A percentile compares a stretch with the other conserved stretches of the same genome.
Evolutionary conservation across 1,139 yeast genomes (phyloP).

Genomic region (Yamadazyma buinensis): DNA sequence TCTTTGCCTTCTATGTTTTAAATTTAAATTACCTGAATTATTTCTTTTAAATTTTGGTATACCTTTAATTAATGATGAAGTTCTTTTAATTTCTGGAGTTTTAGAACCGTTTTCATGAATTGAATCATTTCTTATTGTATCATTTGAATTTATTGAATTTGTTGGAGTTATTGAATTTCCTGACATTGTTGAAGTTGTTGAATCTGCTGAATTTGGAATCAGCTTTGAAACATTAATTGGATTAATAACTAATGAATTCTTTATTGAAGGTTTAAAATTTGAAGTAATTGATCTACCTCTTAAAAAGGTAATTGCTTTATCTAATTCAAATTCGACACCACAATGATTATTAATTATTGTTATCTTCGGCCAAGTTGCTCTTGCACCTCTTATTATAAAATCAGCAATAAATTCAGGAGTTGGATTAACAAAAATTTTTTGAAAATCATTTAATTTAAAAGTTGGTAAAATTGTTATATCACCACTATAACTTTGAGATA

Average conservation of each 20-base stretch:
- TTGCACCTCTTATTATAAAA: slow-evolving; percentile 76
- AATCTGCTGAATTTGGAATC: not conserved
- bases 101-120: not conserved
- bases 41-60: slow-evolving; percentile 20
- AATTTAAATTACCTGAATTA: slow-evolving; percentile 17
- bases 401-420: slow-evolving; percentile 68
- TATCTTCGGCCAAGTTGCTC: slow-evolving; percentile 91
- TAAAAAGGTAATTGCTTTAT: slow-evolving; percentile 65
- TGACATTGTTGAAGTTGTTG: not conserved
- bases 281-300: slow-evolving; percentile 61
- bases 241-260: slow-evolving; percentile 6
- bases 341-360: slow-evolving; percentile 84
- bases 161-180: not conserved
- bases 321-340: slow-evolving; percentile 83
- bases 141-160: not conserved
- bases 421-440: slow-evolving; percentile 72
- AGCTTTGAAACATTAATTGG: slow-evolving; percentile 1
- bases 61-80: slow-evolving; percentile 6
- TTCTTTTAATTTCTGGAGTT: slow-evolving; percentile 9
- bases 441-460: slow-evolving; percentile 53
- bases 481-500: slow-evolving; percentile 87
- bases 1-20: slow-evolving; percentile 16
- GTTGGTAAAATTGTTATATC: slow-evolving; percentile 91
- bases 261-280: slow-evolving; percentile 16
- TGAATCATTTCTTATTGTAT: no score